Conservation (phyloP, 352 stramenopile species). For the Phytophthora pistaciae region DNA sequence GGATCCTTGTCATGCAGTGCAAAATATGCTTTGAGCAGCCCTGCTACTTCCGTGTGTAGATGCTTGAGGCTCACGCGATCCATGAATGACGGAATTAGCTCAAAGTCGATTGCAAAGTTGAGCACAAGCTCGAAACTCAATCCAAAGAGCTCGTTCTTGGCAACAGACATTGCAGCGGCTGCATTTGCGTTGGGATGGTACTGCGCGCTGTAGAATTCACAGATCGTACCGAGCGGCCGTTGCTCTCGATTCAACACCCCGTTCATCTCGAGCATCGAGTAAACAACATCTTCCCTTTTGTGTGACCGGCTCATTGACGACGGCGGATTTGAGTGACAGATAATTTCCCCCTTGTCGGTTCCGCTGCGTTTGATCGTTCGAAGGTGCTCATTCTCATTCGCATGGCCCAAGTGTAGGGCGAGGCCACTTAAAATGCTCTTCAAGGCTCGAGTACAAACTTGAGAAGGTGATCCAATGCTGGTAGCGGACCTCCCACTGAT, state of each 20-base stretch:
- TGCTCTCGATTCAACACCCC: slow-evolving; percentile 67
- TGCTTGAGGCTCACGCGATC: slow-evolving; percentile 81
- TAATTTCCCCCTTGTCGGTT: slow-evolving; percentile 19
- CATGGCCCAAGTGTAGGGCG: slow-evolving; percentile 52
- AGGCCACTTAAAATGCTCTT: slow-evolving; percentile 60
- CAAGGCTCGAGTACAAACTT: slow-evolving; percentile 39
- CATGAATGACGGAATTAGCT: slow-evolving; percentile 84
- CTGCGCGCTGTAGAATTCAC: slow-evolving; percentile 76
- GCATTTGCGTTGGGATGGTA: slow-evolving; percentile 45
- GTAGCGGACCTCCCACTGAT: slow-evolving; percentile 8
- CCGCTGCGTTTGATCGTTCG: background rate
- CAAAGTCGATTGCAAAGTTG: slow-evolving; percentile 83
- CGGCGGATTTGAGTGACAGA: slow-evolving; percentile 28
- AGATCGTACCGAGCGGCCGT: slow-evolving; percentile 73
- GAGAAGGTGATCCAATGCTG: slow-evolving; percentile 25
- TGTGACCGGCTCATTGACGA: slow-evolving; percentile 30
- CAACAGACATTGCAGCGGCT: slow-evolving; percentile 18
- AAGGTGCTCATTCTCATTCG: slow-evolving; percentile 26
- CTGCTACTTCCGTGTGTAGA: slow-evolving; percentile 67
- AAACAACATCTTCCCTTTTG: slow-evolving; percentile 69
- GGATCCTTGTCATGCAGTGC: slow-evolving; percentile 59
- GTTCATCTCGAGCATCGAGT: slow-evolving; percentile 85
- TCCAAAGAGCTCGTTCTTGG: slow-evolving; percentile 62
- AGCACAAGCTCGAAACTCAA: slow-evolving; percentile 75
- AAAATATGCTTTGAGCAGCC: slow-evolving; percentile 72